phyloP scores from a whole-genome alignment of 257 asterid species.

The Lycium ferocissimum region DNA sequence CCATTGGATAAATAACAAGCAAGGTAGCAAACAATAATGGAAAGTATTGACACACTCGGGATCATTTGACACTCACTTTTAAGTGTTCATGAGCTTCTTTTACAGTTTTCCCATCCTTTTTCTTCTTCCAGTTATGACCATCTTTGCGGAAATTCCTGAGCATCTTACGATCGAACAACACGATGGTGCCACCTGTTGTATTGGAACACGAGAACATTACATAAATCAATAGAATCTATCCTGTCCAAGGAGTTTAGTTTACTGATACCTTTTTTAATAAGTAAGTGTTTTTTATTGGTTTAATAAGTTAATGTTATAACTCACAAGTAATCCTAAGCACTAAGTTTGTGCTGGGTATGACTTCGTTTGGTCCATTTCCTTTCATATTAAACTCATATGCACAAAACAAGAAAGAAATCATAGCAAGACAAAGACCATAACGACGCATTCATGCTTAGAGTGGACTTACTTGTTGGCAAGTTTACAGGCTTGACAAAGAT shows the following conservation, averaged over 20 bases:
- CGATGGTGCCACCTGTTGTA: conserved; percentile 81
- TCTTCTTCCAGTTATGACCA: conserved; percentile 98
- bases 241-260: neutral
- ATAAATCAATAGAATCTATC: conserved; percentile 18
- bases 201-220: conserved; percentile 37
- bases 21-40: conserved; percentile 7
- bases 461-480: conserved; percentile 79
- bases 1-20: conserved; percentile 24
- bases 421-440: conserved; percentile 26
- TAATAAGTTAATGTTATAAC: neutral
- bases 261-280: neutral
- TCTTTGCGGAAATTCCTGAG: conserved; percentile 96
- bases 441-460: conserved; percentile 16
- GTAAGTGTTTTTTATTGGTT: neutral
- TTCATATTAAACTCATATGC: neutral
- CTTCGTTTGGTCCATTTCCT: conserved; percentile 24
- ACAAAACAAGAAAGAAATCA: conserved; percentile 23
- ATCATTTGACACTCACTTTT: conserved; percentile 62
- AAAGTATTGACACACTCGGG: conserved; percentile 3
- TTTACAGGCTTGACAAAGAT: conserved; percentile 86
- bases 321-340: neutral
- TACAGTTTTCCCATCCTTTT: conserved; percentile 93
- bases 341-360: conserved; percentile 2
- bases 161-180: conserved; percentile 95
- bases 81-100: conserved; percentile 99